Evolutionary conservation across 208 protist species (phyloP), one percentile per base, ranked within the genome.

Genomic region (Leptomonas pyrrhocoris): DNA sequence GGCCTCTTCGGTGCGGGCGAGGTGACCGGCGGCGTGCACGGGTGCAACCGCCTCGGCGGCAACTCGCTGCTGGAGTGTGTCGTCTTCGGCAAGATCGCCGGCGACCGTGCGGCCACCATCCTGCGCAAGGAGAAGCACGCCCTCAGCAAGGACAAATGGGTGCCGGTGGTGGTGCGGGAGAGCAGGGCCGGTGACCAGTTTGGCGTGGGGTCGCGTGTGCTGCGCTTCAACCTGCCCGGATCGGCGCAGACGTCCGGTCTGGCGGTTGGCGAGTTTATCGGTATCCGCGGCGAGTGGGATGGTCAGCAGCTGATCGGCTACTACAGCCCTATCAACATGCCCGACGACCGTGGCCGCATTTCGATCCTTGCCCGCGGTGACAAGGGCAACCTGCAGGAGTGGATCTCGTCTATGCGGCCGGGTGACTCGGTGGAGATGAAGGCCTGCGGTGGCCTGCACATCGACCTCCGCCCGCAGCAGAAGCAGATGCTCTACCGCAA

Each of bases 11-110:
- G 90, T 50, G 98, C 98, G 0, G 98, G 98, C 58, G 97, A 99
- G 83, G 96, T 98, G 23, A 98, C 97, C 21, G 97, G 94, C 23
- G 98, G 98, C 48, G 89, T 99, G 57, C 98, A 99, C 78, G 98
- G 98, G 54, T 62, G 74, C 19, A 99, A 99, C 76, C 89, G 98
- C 43, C 90, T 99, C 18, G 98, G 91, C 48, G 98, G 98, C 49
- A 99, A 99, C 82, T 98, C 95, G 9, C 89, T 99, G 61, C 79
- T 99, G 45, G 86, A 89, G 79, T 92, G 84, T 43, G 82, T 90
- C 70, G 84, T 89, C 12, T 90, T 86, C 46, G 84, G 83, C 30
- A 71, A 76, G 56, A 87, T 89, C 59, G 94, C 90, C 23, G 95
- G 95, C 43, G 78, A 86, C 59, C 76, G 80, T 42, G 90, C 89